These are phyloP conservation scores for Nannizziopsis arthrosporioides DNA, from an alignment of 2,329 filamentous ascomycete species.

Conservation along the genomic window DNA sequence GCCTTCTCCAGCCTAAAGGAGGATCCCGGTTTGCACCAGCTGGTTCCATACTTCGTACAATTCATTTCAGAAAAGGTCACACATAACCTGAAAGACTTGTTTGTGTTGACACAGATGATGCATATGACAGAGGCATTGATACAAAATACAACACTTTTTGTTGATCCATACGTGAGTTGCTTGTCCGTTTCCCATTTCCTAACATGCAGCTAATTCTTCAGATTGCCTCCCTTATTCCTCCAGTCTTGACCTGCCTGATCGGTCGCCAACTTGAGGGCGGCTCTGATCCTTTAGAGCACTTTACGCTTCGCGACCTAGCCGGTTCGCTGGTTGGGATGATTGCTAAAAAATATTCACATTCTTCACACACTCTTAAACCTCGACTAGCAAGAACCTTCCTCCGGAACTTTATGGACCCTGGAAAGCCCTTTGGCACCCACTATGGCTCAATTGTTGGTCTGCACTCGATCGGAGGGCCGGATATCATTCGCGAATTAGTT, in stretches of 20 bases:
- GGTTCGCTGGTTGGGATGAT: conserved; percentile 71
- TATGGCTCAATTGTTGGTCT: conserved; percentile 81
- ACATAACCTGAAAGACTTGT: conserved; percentile 80
- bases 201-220: conserved; percentile 20
- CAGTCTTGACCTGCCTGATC: conserved; percentile 83
- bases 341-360: conserved; percentile 65
- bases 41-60: conserved; percentile 91
- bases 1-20: conserved; percentile 74
- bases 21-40: conserved; percentile 86
- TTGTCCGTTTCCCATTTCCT: not conserved
- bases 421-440: conserved; percentile 69
- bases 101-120: conserved; percentile 85
- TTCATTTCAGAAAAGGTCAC: conserved; percentile 95
- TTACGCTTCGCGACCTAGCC: conserved; percentile 71
- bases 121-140: conserved; percentile 75
- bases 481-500: conserved; percentile 52
- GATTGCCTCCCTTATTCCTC: conserved; percentile 61
- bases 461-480: conserved; percentile 59
- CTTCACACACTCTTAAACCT: conserved; percentile 70
- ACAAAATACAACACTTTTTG: conserved; percentile 67
- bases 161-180: conserved; percentile 49
- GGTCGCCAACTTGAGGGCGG: conserved; percentile 62
- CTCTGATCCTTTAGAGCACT: conserved; percentile 48
- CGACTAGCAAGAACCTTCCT: conserved; percentile 87
- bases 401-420: conserved; percentile 80